Evolutionary conservation across 1,284 basidiomycete genomes (phyloP), one percentile per base, ranked within the genome.

Genomic region (Termitomyces sp.): DNA sequence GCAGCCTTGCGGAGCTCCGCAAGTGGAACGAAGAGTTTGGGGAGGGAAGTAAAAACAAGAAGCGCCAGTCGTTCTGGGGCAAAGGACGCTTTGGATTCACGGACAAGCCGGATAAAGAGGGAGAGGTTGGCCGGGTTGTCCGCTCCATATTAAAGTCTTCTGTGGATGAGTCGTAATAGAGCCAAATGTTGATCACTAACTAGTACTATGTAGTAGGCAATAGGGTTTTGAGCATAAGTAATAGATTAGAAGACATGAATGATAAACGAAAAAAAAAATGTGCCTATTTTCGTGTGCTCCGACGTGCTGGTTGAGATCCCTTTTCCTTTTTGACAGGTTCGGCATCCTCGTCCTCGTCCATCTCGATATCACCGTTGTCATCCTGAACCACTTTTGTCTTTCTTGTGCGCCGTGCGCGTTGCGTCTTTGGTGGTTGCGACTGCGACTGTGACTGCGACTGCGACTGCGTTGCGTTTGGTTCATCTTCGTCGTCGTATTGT

Each of bases 1-100:
- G 91, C 39, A 88, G 81, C 45, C 78, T 95, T 38, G 74, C 86
- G 2, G 91, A 91, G 57, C 72, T 95, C 56, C 81, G 91, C 44
- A 92, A 87, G 69, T 96, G 92, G 92, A 93, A 94, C 56, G 88
- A 93, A 41, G 88, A 93, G 66, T 95, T 93, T 66, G 93, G 92
- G 28, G 91, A 94, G 64, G 88, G 88, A 5, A 74, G 79, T 30
- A 80, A 76, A 62, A 75, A 77, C 46, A 76, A 76, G 54, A 79
- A 77, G 61, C 81, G 78, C 53, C 74, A 77, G 62, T 78, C 81
- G 60, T 81, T 86, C 40, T 89, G 85, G 86, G 86, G 87, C 18
- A 85, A 81, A 65, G 87, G 81, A 49, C 72, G 73, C 50, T 88
- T 90, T 62, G 88, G 88, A 28, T 91, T 91, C 65, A 76, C 76